Conservation (phyloP, 108 stramenopile genomes). For the Seminavis robusta region DNA sequence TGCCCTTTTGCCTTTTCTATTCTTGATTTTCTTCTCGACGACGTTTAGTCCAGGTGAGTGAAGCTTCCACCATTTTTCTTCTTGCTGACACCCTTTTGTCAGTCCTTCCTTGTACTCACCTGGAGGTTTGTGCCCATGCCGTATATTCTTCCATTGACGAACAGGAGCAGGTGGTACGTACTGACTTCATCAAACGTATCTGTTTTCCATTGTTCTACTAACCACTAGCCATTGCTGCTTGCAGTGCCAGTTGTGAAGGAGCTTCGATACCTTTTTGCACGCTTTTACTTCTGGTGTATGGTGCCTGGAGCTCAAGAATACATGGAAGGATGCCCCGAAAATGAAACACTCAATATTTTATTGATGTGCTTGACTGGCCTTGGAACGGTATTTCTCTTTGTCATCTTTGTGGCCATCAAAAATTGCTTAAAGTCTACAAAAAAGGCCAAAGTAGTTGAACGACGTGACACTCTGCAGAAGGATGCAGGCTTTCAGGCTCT, state of each 20-base stretch:
- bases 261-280: conserved; percentile 54
- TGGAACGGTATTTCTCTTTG: conserved; percentile 33
- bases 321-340: conserved; percentile 63
- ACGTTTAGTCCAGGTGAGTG: conserved; percentile 54
- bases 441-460: neutral
- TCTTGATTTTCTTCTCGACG: conserved; percentile 70
- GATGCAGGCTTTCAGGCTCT: conserved; percentile 3
- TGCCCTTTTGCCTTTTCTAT: conserved; percentile 50
- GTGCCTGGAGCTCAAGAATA: conserved; percentile 34
- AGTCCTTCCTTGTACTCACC: too few relatives aligned
- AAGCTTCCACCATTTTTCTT: too few relatives aligned
- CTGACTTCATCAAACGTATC: too few relatives aligned
- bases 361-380: conserved; percentile 39
- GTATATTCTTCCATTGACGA: too few relatives aligned
- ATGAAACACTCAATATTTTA: conserved; percentile 27
- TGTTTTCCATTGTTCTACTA: too few relatives aligned
- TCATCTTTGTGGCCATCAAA: neutral
- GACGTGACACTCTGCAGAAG: neutral
- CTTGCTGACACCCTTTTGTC: too few relatives aligned
- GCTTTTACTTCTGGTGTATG: conserved; percentile 70
- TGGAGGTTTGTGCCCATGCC: too few relatives aligned
- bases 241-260: conserved; percentile 46
- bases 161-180: too few relatives aligned
- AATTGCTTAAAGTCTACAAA: neutral
- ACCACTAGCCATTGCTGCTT: too few relatives aligned